phyloP scores from a whole-genome alignment of 2,329 filamentous ascomycete genomes.

The Alternaria dauci region DNA sequence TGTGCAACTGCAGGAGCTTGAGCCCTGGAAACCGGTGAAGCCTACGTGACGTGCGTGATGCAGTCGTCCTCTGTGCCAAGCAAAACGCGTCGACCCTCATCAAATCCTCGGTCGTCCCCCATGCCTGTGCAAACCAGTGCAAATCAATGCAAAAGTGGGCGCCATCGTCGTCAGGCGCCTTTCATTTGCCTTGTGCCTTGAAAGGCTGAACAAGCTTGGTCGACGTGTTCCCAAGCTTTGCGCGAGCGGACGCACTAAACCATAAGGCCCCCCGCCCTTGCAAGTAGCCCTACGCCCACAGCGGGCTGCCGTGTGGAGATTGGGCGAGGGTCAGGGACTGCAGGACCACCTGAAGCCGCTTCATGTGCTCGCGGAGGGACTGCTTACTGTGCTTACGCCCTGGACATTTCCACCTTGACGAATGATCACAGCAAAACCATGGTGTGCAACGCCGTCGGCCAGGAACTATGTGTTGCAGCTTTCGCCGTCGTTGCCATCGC shows the following conservation, averaged over 20 bases:
- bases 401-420: constrained; percentile 31
- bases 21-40: constrained; percentile 25
- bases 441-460: constrained; percentile 17
- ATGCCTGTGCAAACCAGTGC: constrained; percentile 7
- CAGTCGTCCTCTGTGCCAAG: constrained; percentile 18
- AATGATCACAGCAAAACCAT: constrained; percentile 29
- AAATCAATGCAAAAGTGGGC: constrained; percentile 16
- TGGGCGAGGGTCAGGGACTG: constrained; percentile 29
- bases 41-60: constrained; percentile 23
- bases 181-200: constrained; percentile 24
- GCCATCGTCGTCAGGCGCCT: constrained; percentile 10
- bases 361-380: constrained; percentile 39
- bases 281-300: constrained; percentile 33
- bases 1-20: constrained; percentile 22
- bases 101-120: constrained; percentile 13
- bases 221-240: constrained; percentile 44
- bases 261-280: constrained; percentile 39
- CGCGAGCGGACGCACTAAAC: constrained; percentile 27
- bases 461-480: constrained; percentile 14
- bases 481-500: constrained; percentile 16
- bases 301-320: constrained; percentile 48
- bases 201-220: constrained; percentile 39
- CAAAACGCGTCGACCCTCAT: constrained; percentile 21
- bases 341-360: constrained; percentile 35
- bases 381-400: constrained; percentile 47